Base-by-base conservation (phyloP, 106 monocot species). In the Platanthera zijinensis region DNA sequence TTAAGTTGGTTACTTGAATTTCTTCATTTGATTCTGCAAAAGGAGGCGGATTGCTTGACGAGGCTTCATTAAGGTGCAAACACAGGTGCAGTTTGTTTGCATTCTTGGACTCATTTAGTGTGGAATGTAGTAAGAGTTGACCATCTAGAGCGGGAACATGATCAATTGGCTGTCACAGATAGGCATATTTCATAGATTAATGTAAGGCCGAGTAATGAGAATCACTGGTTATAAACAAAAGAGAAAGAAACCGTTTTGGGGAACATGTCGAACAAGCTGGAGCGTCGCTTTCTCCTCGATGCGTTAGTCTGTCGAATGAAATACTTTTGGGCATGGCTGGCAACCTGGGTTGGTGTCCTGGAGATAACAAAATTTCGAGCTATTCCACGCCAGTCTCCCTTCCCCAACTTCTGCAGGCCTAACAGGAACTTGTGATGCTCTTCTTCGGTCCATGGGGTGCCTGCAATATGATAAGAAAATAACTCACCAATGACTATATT, bases 321-420 rank as follows among this genome's bases (percentile, higher is more conserved):
- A 76, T 91, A 95, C 63, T 95, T 95, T 39, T 95, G 95, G 48
- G 95, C 95, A 80, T 95, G 95, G 72, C 95, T 95, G 32, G 95
- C 95, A 14, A 95, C 95, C 74, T 95, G 95, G 3, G 95, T 92
- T 50, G 95, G 95, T 15, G 95, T 92, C 48, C 92, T 84, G 52
- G 95, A 84, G 51, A 92, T 80, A 19, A 95, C 95, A 83, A 76
- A 95, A 64, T 89, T 95, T 50, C 92, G 95, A 77, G 95, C 82
- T 78, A 95, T 95, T 45, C 95, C 95, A 69, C 95, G 80, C 95
- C 95, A 95, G 39, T 95, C 95, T 54, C 95, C 95, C 82, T 95
- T 95, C 12, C 95, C 95, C 57, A 95, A 88, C 69, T 88, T 95
- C 78, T 92, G 87, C 57, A 95, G 81, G 22, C 95, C 95, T 75